Conservation (phyloP, 192 early-diverging fungal genomes). For the Geosiphon pyriformis region DNA sequence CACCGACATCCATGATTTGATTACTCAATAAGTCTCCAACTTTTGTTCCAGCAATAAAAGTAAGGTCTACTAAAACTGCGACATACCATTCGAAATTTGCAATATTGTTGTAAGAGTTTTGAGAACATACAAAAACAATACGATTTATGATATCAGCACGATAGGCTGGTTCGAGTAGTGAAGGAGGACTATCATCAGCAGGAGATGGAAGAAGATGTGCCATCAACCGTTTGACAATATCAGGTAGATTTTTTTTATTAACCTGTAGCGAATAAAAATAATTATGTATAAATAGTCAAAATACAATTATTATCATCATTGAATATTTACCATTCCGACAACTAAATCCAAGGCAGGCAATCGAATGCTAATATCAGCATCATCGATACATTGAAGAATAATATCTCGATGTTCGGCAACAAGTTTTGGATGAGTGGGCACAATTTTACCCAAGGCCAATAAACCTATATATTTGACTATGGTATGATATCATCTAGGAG, state of each 20-base stretch:
- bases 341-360: constrained; percentile 83
- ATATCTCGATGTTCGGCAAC: constrained; percentile 78
- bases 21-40: constrained; percentile 64
- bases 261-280: too few relatives aligned
- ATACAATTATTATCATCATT: too few relatives aligned
- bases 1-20: constrained; percentile 84
- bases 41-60: constrained; percentile 68
- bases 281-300: too few relatives aligned
- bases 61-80: constrained; percentile 70
- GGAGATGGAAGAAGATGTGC: constrained; percentile 63
- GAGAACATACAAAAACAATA: constrained; percentile 77
- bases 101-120: constrained; percentile 78
- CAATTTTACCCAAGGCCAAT: constrained; percentile 75
- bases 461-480: constrained; percentile 90
- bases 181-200: constrained; percentile 32
- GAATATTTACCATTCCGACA: constrained; percentile 76
- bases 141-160: constrained; percentile 74
- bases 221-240: constrained; percentile 81
- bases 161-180: constrained; percentile 62
- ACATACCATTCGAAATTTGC: constrained; percentile 97
- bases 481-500: background rate
- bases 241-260: constrained; percentile 70
- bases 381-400: constrained; percentile 84
- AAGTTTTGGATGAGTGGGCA: constrained; percentile 76
- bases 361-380: constrained; percentile 88